A percentile compares a stretch with the other conserved stretches of the same genome.
Conservation (phyloP, 495 filamentous ascomycete species). For the Daldinia childiae region DNA sequence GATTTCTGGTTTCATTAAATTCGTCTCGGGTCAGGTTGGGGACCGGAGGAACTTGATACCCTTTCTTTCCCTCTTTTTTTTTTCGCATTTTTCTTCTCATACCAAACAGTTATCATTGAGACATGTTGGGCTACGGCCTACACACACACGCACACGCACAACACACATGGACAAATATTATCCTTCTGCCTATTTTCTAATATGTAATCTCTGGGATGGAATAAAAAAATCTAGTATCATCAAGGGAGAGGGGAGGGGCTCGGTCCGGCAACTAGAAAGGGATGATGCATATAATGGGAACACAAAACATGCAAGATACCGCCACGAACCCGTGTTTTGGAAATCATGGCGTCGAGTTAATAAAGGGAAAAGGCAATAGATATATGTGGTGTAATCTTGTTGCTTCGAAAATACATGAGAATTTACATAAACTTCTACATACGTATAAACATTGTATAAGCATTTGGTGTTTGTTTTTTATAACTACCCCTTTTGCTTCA, state of each 20-base stretch:
- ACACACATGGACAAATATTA: neutral
- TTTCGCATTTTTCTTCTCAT: neutral
- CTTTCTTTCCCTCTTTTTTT: conserved; percentile 36
- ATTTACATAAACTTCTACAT: neutral
- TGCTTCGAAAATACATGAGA: neutral
- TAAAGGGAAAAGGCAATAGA: neutral
- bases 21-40: conserved; percentile 9
- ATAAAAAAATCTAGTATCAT: neutral
- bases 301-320: conserved; percentile 26
- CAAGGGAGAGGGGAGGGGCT: neutral
- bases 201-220: conserved; percentile 26
- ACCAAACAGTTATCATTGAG: neutral
- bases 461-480: neutral
- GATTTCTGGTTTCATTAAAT: neutral
- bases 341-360: neutral
- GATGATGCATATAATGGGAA: conserved; percentile 31
- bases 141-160: neutral
- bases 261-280: conserved; percentile 8
- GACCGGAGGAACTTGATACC: conserved; percentile 36
- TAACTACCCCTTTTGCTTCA: no score
- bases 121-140: neutral
- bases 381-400: neutral
- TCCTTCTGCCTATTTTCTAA: conserved; percentile 36
- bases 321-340: neutral
- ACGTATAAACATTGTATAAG: neutral